Percentiles rank a stretch among this genome's conserved stretches.
These are phyloP conservation scores for Oryza glumipatula DNA, from an alignment of 176 grass and related monocot genomes.

Conservation along the genomic window DNA sequence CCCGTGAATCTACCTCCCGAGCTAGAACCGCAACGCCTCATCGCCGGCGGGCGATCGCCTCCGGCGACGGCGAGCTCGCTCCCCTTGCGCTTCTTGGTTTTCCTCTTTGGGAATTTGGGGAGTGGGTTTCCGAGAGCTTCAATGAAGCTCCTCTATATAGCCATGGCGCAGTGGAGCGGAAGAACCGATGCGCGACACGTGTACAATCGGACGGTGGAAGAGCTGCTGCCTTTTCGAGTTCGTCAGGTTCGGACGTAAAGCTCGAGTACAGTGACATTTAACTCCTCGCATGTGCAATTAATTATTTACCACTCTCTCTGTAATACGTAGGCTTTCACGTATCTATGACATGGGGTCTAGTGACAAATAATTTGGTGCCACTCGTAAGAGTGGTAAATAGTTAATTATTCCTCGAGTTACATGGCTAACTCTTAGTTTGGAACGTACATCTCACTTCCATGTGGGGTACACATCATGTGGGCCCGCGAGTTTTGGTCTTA, in stretches of 20 bases:
- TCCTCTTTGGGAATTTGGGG: not conserved
- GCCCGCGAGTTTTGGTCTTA: too few relatives aligned
- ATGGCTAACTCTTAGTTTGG: too few relatives aligned
- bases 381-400: too few relatives aligned
- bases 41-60: slow-evolving; percentile 47
- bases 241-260: not conserved
- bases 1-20: not conserved
- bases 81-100: slow-evolving; percentile 5
- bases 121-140: not conserved
- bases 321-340: too few relatives aligned
- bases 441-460: too few relatives aligned
- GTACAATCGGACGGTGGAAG: not conserved
- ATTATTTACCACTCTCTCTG: too few relatives aligned
- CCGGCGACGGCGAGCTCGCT: not conserved
- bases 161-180: not conserved
- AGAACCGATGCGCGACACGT: not conserved
- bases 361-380: too few relatives aligned
- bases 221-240: not conserved
- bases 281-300: too few relatives aligned
- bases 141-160: not conserved
- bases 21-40: slow-evolving; percentile 7
- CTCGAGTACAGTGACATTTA: not conserved
- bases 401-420: too few relatives aligned
- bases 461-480: too few relatives aligned
- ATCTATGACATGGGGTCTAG: too few relatives aligned